Percentiles rank a stretch among this genome's conserved stretches.
Conservation (phyloP, 179 eudicot genomes). For the Drosera spatulata region DNA sequence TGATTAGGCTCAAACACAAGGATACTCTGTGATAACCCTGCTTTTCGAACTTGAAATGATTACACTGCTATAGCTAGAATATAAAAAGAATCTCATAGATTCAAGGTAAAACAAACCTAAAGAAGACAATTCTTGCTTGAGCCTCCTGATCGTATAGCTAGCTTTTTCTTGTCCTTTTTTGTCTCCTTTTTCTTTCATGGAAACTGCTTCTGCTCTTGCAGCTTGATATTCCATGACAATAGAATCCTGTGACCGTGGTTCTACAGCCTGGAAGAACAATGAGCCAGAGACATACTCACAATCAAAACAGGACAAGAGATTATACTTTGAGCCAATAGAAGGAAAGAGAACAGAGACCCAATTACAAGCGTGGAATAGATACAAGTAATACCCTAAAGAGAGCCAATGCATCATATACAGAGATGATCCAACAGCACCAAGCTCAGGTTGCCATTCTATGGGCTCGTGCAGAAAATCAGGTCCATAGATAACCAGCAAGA, state of each 20-base stretch:
- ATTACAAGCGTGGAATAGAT: too few relatives aligned
- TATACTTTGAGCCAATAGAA: too few relatives aligned
- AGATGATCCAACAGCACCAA: too few relatives aligned
- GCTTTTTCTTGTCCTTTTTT: slow-evolving; percentile 67
- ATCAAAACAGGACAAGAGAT: not conserved
- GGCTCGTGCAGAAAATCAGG: too few relatives aligned
- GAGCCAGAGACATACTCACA: slow-evolving; percentile 1
- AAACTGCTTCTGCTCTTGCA: slow-evolving; percentile 71
- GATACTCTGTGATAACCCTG: slow-evolving; percentile 65
- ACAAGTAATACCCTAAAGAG: too few relatives aligned
- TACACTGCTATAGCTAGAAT: slow-evolving; percentile 7
- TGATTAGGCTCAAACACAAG: slow-evolving; percentile 33
- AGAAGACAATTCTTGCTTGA: slow-evolving; percentile 76
- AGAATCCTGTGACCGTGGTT: slow-evolving; percentile 45
- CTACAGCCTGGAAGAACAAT: slow-evolving; percentile 29
- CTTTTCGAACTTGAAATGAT: slow-evolving; percentile 13
- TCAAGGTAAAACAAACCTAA: slow-evolving; percentile 53
- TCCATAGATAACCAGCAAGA: too few relatives aligned
- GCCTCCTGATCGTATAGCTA: slow-evolving; percentile 58
- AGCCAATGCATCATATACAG: too few relatives aligned
- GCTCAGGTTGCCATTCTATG: too few relatives aligned
- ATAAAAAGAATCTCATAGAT: slow-evolving; percentile 4
- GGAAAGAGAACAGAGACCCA: too few relatives aligned
- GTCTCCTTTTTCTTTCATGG: slow-evolving; percentile 75
- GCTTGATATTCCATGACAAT: slow-evolving; percentile 57